These are phyloP conservation scores for Phytophthora pisi DNA, from an alignment of 352 stramenopile genomes.

Conservation along the genomic window DNA sequence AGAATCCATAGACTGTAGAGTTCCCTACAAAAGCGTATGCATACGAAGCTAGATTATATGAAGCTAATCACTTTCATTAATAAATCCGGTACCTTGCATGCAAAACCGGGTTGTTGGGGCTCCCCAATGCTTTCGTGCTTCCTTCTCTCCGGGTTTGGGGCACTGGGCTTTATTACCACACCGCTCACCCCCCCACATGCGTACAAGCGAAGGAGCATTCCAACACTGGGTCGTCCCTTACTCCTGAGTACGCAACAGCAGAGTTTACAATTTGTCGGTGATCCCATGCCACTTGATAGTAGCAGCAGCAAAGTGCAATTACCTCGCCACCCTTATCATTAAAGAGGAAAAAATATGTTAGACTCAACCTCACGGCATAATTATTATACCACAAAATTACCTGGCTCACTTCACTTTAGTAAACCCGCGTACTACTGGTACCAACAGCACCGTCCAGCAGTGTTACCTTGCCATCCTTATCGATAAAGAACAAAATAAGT, in stretches of 20 bases:
- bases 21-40: conserved; percentile 1
- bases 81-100: neutral
- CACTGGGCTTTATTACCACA: neutral
- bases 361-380: neutral
- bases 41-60: neutral
- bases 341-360: neutral
- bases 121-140: neutral
- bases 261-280: neutral
- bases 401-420: neutral
- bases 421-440: neutral
- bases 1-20: neutral
- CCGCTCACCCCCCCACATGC: neutral
- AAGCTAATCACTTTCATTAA: neutral
- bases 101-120: neutral
- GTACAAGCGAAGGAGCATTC: neutral
- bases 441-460: neutral
- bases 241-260: neutral
- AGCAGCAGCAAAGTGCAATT: neutral
- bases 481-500: conserved; percentile 1
- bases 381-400: neutral
- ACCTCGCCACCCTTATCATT: neutral
- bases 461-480: neutral
- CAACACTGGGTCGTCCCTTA: neutral
- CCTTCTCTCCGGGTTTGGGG: neutral
- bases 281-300: neutral